Evolutionary conservation across 2,329 filamentous ascomycete species (phyloP).

Genomic region (Aspergillus piperis): DNA sequence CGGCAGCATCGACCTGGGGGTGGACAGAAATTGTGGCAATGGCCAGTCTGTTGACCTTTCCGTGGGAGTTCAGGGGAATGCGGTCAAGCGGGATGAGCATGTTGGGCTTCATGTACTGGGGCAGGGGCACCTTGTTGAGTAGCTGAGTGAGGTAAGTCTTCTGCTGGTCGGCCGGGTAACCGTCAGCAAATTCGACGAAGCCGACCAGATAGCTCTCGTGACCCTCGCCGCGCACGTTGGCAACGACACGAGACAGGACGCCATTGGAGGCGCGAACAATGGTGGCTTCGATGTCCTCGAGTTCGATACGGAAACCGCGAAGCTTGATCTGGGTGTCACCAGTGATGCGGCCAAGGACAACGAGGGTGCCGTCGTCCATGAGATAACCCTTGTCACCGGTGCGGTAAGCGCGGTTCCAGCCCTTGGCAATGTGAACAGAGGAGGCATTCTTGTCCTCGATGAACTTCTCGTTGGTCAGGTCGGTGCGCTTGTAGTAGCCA

Average conservation of each 20-base stretch:
- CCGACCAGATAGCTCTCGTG: no score
- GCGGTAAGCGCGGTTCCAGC: conserved; percentile 17
- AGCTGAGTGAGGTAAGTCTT: not conserved
- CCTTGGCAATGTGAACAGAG: not conserved
- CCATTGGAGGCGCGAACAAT: not conserved
- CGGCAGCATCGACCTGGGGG: not conserved
- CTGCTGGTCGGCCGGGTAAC: not conserved
- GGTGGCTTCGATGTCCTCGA: conserved; percentile 45
- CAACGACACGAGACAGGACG: not conserved
- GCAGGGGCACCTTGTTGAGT: conserved; percentile 18
- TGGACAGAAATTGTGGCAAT: conserved; percentile 23
- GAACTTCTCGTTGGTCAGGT: conserved; percentile 24
- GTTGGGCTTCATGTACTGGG: conserved; percentile 39
- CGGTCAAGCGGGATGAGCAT: conserved; percentile 22
- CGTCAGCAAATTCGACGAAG: no score
- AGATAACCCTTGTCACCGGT: conserved; percentile 34
- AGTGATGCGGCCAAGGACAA: conserved; percentile 28
- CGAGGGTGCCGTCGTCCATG: conserved; percentile 26
- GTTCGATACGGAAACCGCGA: conserved; percentile 43
- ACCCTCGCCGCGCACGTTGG: not conserved
- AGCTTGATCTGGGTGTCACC: conserved; percentile 31
- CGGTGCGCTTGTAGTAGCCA: conserved; percentile 21
- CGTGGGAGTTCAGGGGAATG: conserved; percentile 28
- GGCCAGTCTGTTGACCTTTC: conserved; percentile 29
- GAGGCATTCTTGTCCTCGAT: conserved; percentile 1